Evolutionary conservation across 2,329 filamentous ascomycete species (phyloP), one percentile per base, ranked within the genome.

Genomic region (Hymenoscyphus scutula): DNA sequence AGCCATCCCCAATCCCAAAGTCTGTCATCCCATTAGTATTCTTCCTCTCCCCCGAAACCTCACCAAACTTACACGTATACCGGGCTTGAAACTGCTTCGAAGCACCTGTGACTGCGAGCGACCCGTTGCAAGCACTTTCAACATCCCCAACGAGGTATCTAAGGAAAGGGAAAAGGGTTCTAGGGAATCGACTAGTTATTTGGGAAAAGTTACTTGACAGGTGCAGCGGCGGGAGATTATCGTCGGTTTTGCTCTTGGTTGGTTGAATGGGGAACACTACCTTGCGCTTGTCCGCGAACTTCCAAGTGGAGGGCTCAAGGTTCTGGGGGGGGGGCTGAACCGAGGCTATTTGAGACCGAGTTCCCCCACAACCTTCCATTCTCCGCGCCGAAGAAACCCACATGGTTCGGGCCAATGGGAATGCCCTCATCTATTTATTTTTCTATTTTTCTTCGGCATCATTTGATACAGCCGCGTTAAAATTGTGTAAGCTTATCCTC

Each of bases 1-100:
- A 54, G 84, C 81, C 84, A 87, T 87, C 72, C 56, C 67, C 62
- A 65, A 86, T 74, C 60, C 67, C 57, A 64, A 60, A 54, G 19
- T 66, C 72, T 74, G 58, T 48, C 23, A 56, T 25, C 45, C 45
- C 62, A 56, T 73, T 61, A 71, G 69, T 60, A 54, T 54, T 27
- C 15, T 25, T 59, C 41, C 53, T 53, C 53, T 19, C 45, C 11
- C 23, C n/a, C 25, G 19, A 45, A 55, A n/a, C 19, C 23, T 10
- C 17, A 48, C n/a, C 29, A 34, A 37, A 61, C 70, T 29, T 68
- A 74, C 73, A 65, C 67, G 65, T 60, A 69, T 65, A 30, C 67
- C 65, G 29, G 68, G 62, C 45, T 68, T 67, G 65, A 72, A 70
- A 62, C 63, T 70, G 62, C 67, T 71, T 68, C 68, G 70, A 62